Evolutionary conservation across 2,329 filamentous ascomycete species (phyloP).

Genomic region (Trichoderma koningiopsis): DNA sequence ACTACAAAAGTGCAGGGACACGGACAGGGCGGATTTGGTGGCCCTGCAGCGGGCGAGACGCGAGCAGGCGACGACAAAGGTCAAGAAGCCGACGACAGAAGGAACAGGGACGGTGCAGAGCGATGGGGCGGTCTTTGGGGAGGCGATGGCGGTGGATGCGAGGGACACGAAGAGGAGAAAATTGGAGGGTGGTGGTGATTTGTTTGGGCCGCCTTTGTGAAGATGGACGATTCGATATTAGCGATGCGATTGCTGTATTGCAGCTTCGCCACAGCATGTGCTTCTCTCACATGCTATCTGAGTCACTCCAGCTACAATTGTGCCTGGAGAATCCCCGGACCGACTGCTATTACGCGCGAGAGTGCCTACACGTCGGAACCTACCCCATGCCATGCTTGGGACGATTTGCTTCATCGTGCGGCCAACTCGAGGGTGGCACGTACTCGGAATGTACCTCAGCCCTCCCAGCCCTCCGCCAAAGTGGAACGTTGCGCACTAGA

Average conservation of each 20-base stretch:
- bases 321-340: neutral
- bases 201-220: constrained; percentile 50
- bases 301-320: neutral
- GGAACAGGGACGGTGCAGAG: constrained; percentile 32
- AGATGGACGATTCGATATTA: neutral
- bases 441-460: neutral
- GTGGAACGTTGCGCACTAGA: neutral
- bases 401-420: neutral
- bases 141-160: constrained; percentile 41
- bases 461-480: neutral
- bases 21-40: constrained; percentile 72
- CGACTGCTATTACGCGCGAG: neutral
- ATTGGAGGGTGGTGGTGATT: constrained; percentile 46
- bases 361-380: neutral
- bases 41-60: constrained; percentile 67
- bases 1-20: constrained; percentile 72
- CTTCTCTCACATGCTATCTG: neutral
- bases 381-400: neutral
- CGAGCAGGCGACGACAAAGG: constrained; percentile 51
- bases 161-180: constrained; percentile 51
- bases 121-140: constrained; percentile 53
- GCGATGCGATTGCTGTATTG: neutral
- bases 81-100: constrained; percentile 42
- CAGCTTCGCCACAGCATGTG: neutral
- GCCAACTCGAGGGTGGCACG: neutral